Base-by-base conservation (phyloP, 257 asterid genomes). In the Avicennia marina region DNA sequence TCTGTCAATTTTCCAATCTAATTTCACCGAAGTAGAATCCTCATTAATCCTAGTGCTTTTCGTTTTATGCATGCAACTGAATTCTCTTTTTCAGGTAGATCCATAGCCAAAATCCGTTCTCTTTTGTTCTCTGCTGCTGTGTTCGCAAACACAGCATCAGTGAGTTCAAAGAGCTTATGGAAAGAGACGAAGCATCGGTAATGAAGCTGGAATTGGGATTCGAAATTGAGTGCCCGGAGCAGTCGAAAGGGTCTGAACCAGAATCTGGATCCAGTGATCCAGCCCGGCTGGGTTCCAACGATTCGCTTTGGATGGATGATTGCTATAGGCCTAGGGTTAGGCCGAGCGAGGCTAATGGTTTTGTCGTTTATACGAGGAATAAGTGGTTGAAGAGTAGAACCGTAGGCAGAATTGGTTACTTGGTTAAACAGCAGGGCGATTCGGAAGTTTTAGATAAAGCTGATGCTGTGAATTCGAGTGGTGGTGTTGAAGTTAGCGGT, bases 331-430 rank as follows among this genome's bases (percentile, higher is more conserved):
- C 69, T 33, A 54, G 70, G 66, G 72, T 77, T 53, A 69, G 83
- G 78, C 73, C 78, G 45, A 71, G 80, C 17, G 81, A 72, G 73
- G 76, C 74, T 21, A 83, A 76, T 46, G 93, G 85, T 38, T 73
- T 76, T 52, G 78, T 76, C 11, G 95, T 86, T 31, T 87, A 80
- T 63, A 70, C 80, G 47, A 80, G 98, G 78, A 88, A 63, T 54
- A 83, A 75, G 76, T 69, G 85, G 76, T 69, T 72, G 47, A 85
- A 83, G 77, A 72, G 68, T 71, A 64, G 60, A 53, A 47, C 56
- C 31, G 62, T 48, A 57, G 68, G 48, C 42, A 61, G 52, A 51
- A 61, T 66, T 61, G 77, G 68, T 11, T 27, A 59, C 54, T 66
- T 39, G 49, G 76, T 59, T 55, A 55, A 70, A 54, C 45, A 46